These are phyloP conservation scores for Malassezia japonica DNA, from an alignment of 1,284 basidiomycete species.

Conservation along the genomic window DNA sequence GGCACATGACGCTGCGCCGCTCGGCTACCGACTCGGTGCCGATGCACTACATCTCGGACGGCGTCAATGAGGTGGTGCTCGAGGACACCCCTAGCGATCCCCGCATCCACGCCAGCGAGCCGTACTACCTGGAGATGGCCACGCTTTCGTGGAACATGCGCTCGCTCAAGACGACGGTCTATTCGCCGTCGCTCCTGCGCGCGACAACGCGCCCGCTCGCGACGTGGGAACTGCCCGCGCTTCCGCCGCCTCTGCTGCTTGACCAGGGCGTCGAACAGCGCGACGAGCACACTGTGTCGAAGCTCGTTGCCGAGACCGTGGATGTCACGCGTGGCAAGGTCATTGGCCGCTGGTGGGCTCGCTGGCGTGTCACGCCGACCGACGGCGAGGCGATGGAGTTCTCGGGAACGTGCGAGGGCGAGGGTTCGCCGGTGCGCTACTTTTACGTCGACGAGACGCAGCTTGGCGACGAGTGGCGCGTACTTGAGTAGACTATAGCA, in stretches of 20 bases:
- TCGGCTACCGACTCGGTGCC: background rate
- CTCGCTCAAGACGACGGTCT: slow-evolving; percentile 60
- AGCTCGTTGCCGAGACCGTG: slow-evolving; percentile 34
- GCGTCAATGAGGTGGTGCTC: slow-evolving; percentile 1
- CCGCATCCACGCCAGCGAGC: slow-evolving; percentile 8
- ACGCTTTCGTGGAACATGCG: slow-evolving; percentile 60
- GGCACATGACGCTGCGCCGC: slow-evolving; percentile 46
- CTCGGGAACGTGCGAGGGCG: slow-evolving; percentile 18
- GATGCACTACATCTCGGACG: slow-evolving; percentile 13
- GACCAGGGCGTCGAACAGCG: background rate
- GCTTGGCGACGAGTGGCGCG: slow-evolving; percentile 50
- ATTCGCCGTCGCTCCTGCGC: slow-evolving; percentile 63
- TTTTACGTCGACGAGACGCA: slow-evolving; percentile 78
- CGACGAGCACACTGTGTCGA: slow-evolving; percentile 17
- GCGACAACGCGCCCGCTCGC: slow-evolving; percentile 65
- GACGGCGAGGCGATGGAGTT: slow-evolving; percentile 54
- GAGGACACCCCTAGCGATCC: slow-evolving; percentile 17
- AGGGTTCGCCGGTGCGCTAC: slow-evolving; percentile 52
- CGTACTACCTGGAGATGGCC: slow-evolving; percentile 56
- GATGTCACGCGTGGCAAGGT: slow-evolving; percentile 55
- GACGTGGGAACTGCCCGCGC: slow-evolving; percentile 53
- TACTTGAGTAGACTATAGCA: slow-evolving; percentile 19
- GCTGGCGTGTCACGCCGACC: slow-evolving; percentile 58
- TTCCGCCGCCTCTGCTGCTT: slow-evolving; percentile 16
- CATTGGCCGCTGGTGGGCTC: slow-evolving; percentile 66